Base-by-base conservation (phyloP, 352 stramenopile species). In the Phytophthora syringae region DNA sequence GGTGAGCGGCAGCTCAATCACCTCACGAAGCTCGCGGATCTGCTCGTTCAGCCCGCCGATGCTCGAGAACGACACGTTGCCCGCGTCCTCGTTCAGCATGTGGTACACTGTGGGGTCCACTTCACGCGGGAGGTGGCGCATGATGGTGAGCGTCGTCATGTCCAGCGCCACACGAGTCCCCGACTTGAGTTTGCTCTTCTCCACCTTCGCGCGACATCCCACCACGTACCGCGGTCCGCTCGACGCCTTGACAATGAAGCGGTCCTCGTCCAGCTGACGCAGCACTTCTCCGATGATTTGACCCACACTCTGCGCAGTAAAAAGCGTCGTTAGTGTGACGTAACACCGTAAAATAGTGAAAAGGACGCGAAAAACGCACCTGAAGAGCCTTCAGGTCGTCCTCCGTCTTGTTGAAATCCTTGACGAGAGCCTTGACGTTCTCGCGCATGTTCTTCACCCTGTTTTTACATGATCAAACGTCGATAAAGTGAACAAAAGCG, bases 61-160 rank as follows among this genome's bases (percentile, higher is more conserved):
- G 77, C 97, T 96, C 45, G 83, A 95, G 83, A 99, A 99, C 36
- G 90, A 98, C 50, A 99, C 92, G 54, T 97, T 97, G 47, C 97
- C 97, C 13, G 97, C 95, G 58, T 99, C 97, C 56, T 98, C 96
- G 56, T 98, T 97, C 71, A 99, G 93, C 98, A 99, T 99, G 82
- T 99, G 97, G 82, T 99, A 99, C 28, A 99, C 98, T 3, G 96
- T 99, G 20, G 98, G 98, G 77, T 99, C 98, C 55, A 99, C 97
- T 68, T 99, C 97, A 52, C 97, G 89, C 18, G 98, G 98, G 56
- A 99, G 82, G 58, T 97, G 90, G 54, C 97, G 92, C 97, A 99
- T 99, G 80, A 99, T 99, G 32, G 98, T 99, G 52, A 99, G 86
- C 52, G 98, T 99, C n/a, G 97, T 99, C 96, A 99, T 99, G 79